A percentile compares a stretch with the other conserved stretches of the same genome.
Conservation (phyloP, 1,139 yeast species). For the Suhomyces wounanorum region DNA sequence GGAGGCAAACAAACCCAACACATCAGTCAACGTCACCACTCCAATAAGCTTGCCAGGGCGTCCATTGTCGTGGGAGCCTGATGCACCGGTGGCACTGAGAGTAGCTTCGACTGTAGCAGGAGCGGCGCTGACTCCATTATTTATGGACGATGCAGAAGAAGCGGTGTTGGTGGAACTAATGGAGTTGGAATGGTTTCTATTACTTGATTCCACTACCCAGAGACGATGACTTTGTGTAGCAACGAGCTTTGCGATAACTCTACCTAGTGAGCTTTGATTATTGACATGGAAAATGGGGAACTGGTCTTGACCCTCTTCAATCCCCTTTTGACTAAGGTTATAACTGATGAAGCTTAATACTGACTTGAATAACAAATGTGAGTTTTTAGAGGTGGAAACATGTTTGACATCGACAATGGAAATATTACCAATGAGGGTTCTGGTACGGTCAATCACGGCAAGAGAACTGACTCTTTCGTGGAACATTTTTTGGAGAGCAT, state of each 20-base stretch:
- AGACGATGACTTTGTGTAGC: slow-evolving; percentile 93
- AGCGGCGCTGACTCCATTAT: slow-evolving; percentile 4
- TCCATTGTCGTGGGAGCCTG: slow-evolving; percentile 24
- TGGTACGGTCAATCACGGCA: slow-evolving; percentile 86
- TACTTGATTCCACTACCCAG: slow-evolving; percentile 78
- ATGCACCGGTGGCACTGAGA: slow-evolving; percentile 15
- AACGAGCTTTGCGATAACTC: slow-evolving; percentile 90
- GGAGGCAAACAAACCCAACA: slow-evolving; percentile 76
- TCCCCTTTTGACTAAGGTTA: slow-evolving; percentile 82
- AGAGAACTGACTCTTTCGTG: slow-evolving; percentile 80
- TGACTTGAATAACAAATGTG: slow-evolving; percentile 74
- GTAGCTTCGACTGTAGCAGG: slow-evolving; percentile 22
- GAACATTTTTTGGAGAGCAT: slow-evolving; percentile 86
- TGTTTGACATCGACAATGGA: slow-evolving; percentile 91
- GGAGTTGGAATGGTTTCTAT: slow-evolving; percentile 16
- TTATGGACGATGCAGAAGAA: slow-evolving; percentile 11
- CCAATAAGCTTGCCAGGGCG: slow-evolving; percentile 78
- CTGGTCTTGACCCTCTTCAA: slow-evolving; percentile 93
- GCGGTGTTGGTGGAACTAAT: slow-evolving; percentile 12
- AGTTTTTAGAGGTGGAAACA: slow-evolving; percentile 82
- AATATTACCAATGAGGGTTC: slow-evolving; percentile 82
- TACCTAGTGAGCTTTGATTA: slow-evolving; percentile 72
- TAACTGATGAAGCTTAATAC: slow-evolving; percentile 87
- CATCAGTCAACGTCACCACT: slow-evolving; percentile 88
- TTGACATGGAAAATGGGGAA: slow-evolving; percentile 95